Percentiles rank a stretch among this genome's conserved stretches.
Conservation (phyloP, 495 filamentous ascomycete genomes). For the Trichoderma reesei region DNA sequence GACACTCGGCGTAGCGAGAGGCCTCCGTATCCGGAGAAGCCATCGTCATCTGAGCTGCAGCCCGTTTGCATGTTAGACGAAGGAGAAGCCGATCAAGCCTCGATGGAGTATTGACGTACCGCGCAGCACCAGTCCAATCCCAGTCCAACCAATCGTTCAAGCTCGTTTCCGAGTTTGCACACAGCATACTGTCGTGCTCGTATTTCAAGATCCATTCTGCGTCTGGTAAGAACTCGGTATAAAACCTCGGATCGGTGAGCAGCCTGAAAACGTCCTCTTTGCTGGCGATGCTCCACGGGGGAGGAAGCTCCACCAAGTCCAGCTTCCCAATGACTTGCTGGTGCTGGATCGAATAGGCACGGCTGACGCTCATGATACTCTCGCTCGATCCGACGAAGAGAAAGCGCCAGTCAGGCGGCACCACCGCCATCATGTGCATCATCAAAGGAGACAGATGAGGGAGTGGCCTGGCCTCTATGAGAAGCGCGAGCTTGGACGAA, state of each 20-base stretch:
- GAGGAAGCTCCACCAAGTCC: conserved; percentile 33
- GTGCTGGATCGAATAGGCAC: conserved; percentile 30
- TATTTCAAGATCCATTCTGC: conserved; percentile 39
- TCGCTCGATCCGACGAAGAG: conserved; percentile 36
- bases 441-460: conserved; percentile 35
- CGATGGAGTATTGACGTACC: conserved; percentile 17
- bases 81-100: not conserved
- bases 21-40: conserved; percentile 39
- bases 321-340: conserved; percentile 38
- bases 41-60: conserved; percentile 23
- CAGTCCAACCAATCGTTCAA: conserved; percentile 40
- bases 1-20: conserved; percentile 39
- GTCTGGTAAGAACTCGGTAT: conserved; percentile 31
- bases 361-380: conserved; percentile 29
- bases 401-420: conserved; percentile 43
- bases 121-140: conserved; percentile 39
- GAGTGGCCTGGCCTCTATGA: conserved; percentile 39
- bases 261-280: conserved; percentile 34
- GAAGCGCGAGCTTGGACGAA: conserved; percentile 36
- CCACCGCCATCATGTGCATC: conserved; percentile 40
- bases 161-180: conserved; percentile 34
- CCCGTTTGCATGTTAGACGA: conserved; percentile 9
- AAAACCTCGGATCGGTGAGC: conserved; percentile 38
- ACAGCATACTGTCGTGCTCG: conserved; percentile 41
- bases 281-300: conserved; percentile 29